phyloP scores from a whole-genome alignment of 768 basidiomycete species.

The Tricholomella constricta region DNA sequence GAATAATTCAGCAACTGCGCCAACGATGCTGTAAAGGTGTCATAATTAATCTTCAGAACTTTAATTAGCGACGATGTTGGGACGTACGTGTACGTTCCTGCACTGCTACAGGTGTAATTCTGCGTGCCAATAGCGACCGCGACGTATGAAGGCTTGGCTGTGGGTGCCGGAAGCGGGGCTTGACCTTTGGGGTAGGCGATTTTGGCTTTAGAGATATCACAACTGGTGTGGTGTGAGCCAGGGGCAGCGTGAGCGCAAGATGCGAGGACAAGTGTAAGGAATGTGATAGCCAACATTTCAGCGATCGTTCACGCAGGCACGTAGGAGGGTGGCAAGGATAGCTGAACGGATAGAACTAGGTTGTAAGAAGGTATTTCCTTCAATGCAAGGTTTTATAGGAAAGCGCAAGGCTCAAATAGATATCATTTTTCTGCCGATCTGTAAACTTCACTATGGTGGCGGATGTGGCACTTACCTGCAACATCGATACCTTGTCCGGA shows the following conservation, averaged over 20 bases:
- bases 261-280: conserved; percentile 24
- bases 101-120: conserved; percentile 53
- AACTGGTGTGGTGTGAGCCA: conserved; percentile 9
- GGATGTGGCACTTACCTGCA: too few relatives aligned
- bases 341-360: not conserved
- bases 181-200: conserved; percentile 30
- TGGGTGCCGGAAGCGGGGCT: conserved; percentile 37
- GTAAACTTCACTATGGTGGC: too few relatives aligned
- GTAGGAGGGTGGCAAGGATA: not conserved
- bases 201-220: conserved; percentile 27
- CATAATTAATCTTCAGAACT: not conserved
- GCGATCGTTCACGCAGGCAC: not conserved
- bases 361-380: not conserved
- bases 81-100: conserved; percentile 47
- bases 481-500: too few relatives aligned
- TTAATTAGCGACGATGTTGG: not conserved
- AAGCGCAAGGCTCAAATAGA: too few relatives aligned
- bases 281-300: conserved; percentile 25
- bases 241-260: conserved; percentile 19
- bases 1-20: conserved; percentile 54
- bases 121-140: conserved; percentile 52
- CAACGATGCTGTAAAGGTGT: conserved; percentile 36
- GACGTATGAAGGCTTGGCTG: conserved; percentile 37
- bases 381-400: not conserved
- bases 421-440: too few relatives aligned